Base-by-base conservation (phyloP, 2,329 filamentous ascomycete genomes). In the Taxawa tesnikishii region DNA sequence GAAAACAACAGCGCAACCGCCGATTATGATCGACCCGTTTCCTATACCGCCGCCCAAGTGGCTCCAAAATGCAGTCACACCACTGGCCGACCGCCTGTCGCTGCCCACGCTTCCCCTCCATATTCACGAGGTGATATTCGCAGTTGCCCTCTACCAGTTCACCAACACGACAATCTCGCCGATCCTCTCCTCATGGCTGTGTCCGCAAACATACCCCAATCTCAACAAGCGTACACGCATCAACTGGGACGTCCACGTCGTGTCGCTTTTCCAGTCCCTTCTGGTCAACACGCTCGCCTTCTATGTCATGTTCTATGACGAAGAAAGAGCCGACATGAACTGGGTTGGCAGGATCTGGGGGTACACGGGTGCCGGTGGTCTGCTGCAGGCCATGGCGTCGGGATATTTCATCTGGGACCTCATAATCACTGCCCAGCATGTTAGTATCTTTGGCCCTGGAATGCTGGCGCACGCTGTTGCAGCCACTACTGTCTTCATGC, bases 391-490 rank as follows among this genome's bases (percentile, higher is more conserved):
- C 7, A 67, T 87, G 44, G 83, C 81, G 1, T 67, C 75, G 14
- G 83, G 83, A 7, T 92, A 92, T 54, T 92, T 92, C 50, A 56
- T 88, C 31, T 92, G 82, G 81, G 83, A 92, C 50, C 56, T 90
- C 31, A 59, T 75, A 41, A 68, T 85, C 40, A 85, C 80, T 26
- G 56, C 73, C 37, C 59, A 68, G 48, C 70, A 85, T 48, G 49
- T 87, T 15, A 64, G 73, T 38, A 70, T 85, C 21, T 90, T 90
- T 47, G 81, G 81, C 6, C 48, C 71, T n/a, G 80, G 80, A 25
- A 75, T 85, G 56, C 63, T 88, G 37, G 79, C 79, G 30, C 83
- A 92, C 54, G 83, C 82, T 28, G 54, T 82, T 27, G 75, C 73
- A 43, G 83, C 83, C 6, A 60, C 88, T 26, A 59, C 72, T 5